Evolutionary conservation across 31 red algal genomes (phyloP), one percentile per base, ranked within the genome.

Genomic region (Porphyra umbilicalis): DNA sequence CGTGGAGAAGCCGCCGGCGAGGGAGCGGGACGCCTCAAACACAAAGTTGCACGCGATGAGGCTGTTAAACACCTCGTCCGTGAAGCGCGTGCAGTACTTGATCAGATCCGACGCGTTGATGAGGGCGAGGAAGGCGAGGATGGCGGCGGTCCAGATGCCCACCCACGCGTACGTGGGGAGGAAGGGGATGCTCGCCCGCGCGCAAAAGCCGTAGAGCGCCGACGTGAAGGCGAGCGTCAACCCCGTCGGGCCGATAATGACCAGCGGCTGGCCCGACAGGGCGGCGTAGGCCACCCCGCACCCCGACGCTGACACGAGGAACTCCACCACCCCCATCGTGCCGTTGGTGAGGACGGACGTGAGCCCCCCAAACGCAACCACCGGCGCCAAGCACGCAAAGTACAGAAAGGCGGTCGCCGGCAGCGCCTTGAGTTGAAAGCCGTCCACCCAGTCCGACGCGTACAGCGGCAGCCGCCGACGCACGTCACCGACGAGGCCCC

Each of bases 21-120:
- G 78, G 9, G 87, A 82, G 29, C 81, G 44, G 29, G 76, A 34
- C 4, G 90, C 90, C 78, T 97, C 94, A 82, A 86, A 89, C n/a
- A 98, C 25, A 77, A 95, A 98, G 33, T 87, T 95, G 34, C 85
- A 80, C 36, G 90, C 93, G 35, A 98, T 98, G 35, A 98, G 86
- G 14, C 86, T 79, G 44, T 94, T 92, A 84, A 98, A 98, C 36
- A 90, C 86, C 35, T 98, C 96, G 68, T 98, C 96, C 10, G 96
- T 98, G 38, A 95, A 98, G 79, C 93, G 87, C 14, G 90, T 93
- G 82, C 90, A 95, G 79, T 88, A 98, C 39, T 86, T 82, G 81
- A 98, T 98, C 29, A 95, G 75, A 68, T 86, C 85, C 68, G 89
- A 86, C 14, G 85, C 38, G 81, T 98, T 94, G 10, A 83, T 74